These are phyloP conservation scores for Fusarium brachygibbosum DNA, from an alignment of 2,329 filamentous ascomycete genomes.

Conservation along the genomic window DNA sequence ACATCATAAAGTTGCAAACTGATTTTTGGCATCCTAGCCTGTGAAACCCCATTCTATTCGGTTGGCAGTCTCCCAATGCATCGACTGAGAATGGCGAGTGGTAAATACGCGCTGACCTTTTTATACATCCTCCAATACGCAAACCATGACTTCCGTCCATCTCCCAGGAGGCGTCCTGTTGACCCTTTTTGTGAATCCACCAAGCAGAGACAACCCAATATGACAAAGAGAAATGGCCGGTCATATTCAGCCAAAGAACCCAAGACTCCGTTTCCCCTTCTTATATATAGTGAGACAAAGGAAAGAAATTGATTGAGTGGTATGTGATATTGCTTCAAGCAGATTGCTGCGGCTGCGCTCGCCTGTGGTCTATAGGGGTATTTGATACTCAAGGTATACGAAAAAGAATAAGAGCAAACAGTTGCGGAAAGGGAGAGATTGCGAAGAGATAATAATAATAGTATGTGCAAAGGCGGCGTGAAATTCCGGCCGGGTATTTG, in stretches of 20 bases:
- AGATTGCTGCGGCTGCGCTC: constrained; percentile 48
- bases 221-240: constrained; percentile 40
- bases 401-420: constrained; percentile 46
- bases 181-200: constrained; percentile 37
- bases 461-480: constrained; percentile 43
- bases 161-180: constrained; percentile 37
- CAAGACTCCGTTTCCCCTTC: constrained; percentile 46
- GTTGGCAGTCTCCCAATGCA: constrained; percentile 30
- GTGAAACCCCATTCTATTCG: constrained; percentile 37
- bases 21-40: constrained; percentile 43
- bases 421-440: constrained; percentile 36
- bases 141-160: constrained; percentile 33
- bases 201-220: constrained; percentile 34
- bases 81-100: constrained; percentile 28
- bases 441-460: constrained; percentile 41
- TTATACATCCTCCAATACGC: constrained; percentile 43
- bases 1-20: constrained; percentile 45
- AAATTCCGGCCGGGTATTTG: constrained; percentile 50
- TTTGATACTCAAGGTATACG: constrained; percentile 52
- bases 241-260: constrained; percentile 47
- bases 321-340: constrained; percentile 50
- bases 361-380: constrained; percentile 57
- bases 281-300: constrained; percentile 51
- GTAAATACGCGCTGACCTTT: constrained; percentile 44
- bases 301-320: constrained; percentile 51